phyloP scores from a whole-genome alignment of 768 basidiomycete genomes.

The Lentinula edodes region DNA sequence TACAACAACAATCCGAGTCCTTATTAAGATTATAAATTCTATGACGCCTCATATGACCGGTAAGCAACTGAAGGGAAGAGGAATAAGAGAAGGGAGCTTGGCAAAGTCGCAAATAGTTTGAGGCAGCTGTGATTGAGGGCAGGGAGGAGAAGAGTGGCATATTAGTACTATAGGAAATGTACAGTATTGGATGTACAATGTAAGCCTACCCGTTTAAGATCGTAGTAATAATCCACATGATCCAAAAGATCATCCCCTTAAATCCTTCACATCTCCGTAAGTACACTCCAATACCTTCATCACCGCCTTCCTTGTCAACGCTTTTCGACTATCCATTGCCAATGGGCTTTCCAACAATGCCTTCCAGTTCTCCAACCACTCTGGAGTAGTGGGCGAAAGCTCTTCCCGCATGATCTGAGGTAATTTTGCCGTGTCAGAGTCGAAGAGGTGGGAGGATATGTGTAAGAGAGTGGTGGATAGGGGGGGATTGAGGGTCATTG shows the following conservation, averaged over 20 bases:
- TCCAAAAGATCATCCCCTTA: slow-evolving; percentile 42
- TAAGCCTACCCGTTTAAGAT: no score
- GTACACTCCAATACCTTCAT: slow-evolving; percentile 53
- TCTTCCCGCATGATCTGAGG: slow-evolving; percentile 60
- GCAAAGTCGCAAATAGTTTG: no score
- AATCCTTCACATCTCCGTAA: slow-evolving; percentile 62
- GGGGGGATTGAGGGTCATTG: slow-evolving; percentile 50
- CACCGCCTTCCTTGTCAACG: slow-evolving; percentile 49
- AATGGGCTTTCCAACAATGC: slow-evolving; percentile 30
- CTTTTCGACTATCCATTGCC: slow-evolving; percentile 23
- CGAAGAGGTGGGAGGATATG: slow-evolving; percentile 65
- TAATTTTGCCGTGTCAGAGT: slow-evolving; percentile 59
- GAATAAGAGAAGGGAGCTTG: no score
- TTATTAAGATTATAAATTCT: no score
- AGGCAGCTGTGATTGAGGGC: no score
- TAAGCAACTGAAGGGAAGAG: no score
- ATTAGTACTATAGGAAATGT: no score
- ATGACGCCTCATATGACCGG: no score
- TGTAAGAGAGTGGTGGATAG: slow-evolving; percentile 60
- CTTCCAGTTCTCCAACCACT: slow-evolving; percentile 69
- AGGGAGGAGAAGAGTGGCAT: no score
- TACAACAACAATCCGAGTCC: no score
- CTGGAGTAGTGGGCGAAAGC: slow-evolving; percentile 65
- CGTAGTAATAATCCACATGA: slow-evolving; percentile 23
- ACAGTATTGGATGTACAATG: no score